These are phyloP conservation scores for Pulveroboletus sp. DNA, from an alignment of 768 basidiomycete genomes.

Conservation along the genomic window DNA sequence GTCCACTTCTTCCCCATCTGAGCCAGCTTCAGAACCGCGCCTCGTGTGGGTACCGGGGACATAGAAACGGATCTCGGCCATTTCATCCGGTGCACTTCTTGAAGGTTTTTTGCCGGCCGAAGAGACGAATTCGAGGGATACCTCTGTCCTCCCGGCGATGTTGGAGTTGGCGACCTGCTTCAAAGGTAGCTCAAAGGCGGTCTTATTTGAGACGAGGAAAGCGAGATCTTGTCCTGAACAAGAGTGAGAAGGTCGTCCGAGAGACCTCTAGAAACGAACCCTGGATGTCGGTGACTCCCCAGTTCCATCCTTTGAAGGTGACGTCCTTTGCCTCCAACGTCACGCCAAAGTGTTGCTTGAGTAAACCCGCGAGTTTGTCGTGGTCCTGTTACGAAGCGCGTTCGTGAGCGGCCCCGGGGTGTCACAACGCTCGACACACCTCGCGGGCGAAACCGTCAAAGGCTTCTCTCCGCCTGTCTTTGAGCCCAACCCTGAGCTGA, in stretches of 20 bases:
- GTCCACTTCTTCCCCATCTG: conserved; percentile 63
- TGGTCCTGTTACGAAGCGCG: conserved; percentile 58
- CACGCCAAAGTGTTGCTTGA: conserved; percentile 86
- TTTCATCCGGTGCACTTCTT: conserved; percentile 62
- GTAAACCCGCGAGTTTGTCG: conserved; percentile 71
- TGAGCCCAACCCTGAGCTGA: conserved; percentile 81
- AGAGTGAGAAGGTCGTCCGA: neutral
- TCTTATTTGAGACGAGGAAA: conserved; percentile 84
- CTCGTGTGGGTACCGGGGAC: conserved; percentile 78
- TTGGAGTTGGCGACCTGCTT: conserved; percentile 91
- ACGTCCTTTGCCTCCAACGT: conserved; percentile 83
- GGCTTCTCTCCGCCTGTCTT: conserved; percentile 71
- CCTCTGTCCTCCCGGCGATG: conserved; percentile 94
- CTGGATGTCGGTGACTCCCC: conserved; percentile 94
- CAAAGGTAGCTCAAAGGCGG: conserved; percentile 87
- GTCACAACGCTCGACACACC: conserved; percentile 38
- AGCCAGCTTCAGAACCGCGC: conserved; percentile 67
- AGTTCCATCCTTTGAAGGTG: conserved; percentile 96
- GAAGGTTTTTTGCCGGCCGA: conserved; percentile 43
- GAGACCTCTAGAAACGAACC: conserved; percentile 43
- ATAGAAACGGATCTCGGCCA: conserved; percentile 95
- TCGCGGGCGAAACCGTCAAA: conserved; percentile 94
- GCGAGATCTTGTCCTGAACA: conserved; percentile 80
- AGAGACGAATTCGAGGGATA: conserved; percentile 90
- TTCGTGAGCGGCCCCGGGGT: neutral